Evolutionary conservation across 805 yeast genomes (phyloP).

Genomic region (Wickerhamomyces bovis): DNA sequence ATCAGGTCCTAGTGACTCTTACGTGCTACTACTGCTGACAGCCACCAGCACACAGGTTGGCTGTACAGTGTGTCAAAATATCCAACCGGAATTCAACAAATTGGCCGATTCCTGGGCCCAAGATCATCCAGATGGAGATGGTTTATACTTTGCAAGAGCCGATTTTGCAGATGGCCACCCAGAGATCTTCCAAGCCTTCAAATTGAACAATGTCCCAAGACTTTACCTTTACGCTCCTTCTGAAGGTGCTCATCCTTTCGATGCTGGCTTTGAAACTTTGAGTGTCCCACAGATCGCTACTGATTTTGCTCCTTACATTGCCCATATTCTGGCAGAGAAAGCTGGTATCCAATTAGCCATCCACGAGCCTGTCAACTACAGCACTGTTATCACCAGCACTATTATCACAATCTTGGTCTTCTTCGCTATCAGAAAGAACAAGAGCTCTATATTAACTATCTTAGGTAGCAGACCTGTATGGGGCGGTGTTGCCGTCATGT

Average conservation of each 20-base stretch:
- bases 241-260: constrained; percentile 33
- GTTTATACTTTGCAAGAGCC: constrained; percentile 64
- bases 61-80: constrained; percentile 67
- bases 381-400: constrained; percentile 27
- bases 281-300: constrained; percentile 26
- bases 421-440: constrained; percentile 26
- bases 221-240: constrained; percentile 57
- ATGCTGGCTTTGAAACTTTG: constrained; percentile 23
- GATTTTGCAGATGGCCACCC: constrained; percentile 58
- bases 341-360: constrained; percentile 21
- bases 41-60: constrained; percentile 70
- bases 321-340: constrained; percentile 21
- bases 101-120: constrained; percentile 60
- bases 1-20: constrained; percentile 61
- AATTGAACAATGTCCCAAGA: constrained; percentile 74
- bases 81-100: constrained; percentile 56
- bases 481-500: constrained; percentile 61
- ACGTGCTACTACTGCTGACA: constrained; percentile 63
- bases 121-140: constrained; percentile 50
- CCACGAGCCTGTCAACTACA: constrained; percentile 33
- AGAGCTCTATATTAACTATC: constrained; percentile 32
- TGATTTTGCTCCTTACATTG: constrained; percentile 28
- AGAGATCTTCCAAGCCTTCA: constrained; percentile 36
- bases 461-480: constrained; percentile 55
- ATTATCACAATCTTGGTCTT: constrained; percentile 28